Conservation (phyloP, 768 basidiomycete species). For the Lentinula boryana region DNA sequence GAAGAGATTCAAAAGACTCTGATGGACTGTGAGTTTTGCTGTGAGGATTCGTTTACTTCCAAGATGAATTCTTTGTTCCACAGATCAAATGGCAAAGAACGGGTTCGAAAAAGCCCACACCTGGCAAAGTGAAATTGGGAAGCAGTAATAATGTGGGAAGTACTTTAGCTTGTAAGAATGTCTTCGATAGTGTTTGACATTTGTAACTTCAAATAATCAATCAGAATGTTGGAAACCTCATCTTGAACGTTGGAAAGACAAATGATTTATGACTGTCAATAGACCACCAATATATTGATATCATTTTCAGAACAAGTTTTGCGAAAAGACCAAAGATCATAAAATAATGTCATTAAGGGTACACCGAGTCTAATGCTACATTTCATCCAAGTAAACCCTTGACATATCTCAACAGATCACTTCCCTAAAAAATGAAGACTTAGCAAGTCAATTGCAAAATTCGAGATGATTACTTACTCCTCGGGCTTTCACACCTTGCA, state of each 20-base stretch:
- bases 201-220: too few relatives aligned
- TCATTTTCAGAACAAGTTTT: too few relatives aligned
- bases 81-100: conserved; percentile 70
- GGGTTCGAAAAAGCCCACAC: conserved; percentile 88
- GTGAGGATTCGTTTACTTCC: neutral
- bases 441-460: neutral
- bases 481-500: conserved; percentile 65
- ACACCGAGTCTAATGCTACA: neutral
- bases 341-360: neutral
- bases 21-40: conserved; percentile 57
- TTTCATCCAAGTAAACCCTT: conserved; percentile 51
- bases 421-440: conserved; percentile 38
- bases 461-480: conserved; percentile 40
- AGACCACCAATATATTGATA: too few relatives aligned
- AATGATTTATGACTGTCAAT: too few relatives aligned
- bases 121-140: conserved; percentile 83
- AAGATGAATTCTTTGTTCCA: conserved; percentile 4
- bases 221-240: too few relatives aligned
- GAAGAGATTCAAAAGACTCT: conserved; percentile 82
- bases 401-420: conserved; percentile 68
- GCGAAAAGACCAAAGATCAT: too few relatives aligned
- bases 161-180: too few relatives aligned
- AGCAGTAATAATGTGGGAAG: conserved; percentile 17
- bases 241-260: too few relatives aligned
- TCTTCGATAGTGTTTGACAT: too few relatives aligned